Evolutionary conservation across 2,329 filamentous ascomycete genomes (phyloP).

Genomic region (Aspergillus chevalieri): DNA sequence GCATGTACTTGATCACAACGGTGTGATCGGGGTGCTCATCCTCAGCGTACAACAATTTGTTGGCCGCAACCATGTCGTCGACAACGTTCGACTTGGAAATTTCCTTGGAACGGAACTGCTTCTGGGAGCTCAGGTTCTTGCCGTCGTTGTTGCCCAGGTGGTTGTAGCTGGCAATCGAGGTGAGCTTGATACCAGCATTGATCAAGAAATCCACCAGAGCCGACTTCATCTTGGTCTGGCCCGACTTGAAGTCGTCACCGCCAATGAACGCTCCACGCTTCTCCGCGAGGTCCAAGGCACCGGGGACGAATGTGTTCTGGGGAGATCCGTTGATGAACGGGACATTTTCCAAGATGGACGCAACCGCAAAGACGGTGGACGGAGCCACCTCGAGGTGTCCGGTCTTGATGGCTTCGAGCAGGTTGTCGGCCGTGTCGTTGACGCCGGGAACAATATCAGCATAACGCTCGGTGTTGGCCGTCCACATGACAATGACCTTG

Average conservation of each 20-base stretch:
- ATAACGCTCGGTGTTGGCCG: slow-evolving; percentile 96
- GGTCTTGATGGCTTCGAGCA: slow-evolving; percentile 76
- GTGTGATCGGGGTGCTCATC: slow-evolving; percentile 97
- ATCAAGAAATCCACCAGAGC: slow-evolving; percentile 97
- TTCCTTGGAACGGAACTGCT: slow-evolving; percentile 99
- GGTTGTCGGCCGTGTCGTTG: slow-evolving; percentile 94
- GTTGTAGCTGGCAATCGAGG: slow-evolving; percentile 98
- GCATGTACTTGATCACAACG: slow-evolving; percentile 99
- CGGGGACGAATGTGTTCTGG: slow-evolving; percentile 97
- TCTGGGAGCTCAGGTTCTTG: slow-evolving; percentile 95
- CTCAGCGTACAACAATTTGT: slow-evolving; percentile 79
- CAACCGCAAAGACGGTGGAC: slow-evolving; percentile 92
- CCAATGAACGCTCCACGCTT: slow-evolving; percentile 84
- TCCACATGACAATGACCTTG: slow-evolving; percentile 97
- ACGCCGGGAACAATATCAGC: slow-evolving; percentile 80
- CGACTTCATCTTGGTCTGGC: slow-evolving; percentile 99
- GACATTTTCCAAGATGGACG: slow-evolving; percentile 78
- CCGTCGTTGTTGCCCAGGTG: slow-evolving; percentile 99
- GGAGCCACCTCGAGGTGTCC: slow-evolving; percentile 90
- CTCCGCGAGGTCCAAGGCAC: slow-evolving; percentile 82
- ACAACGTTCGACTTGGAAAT: slow-evolving; percentile 99
- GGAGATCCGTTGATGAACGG: slow-evolving; percentile 99
- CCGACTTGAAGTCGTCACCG: slow-evolving; percentile 99
- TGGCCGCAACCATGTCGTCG: slow-evolving; percentile 98
- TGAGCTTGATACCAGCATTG: slow-evolving; percentile 97